phyloP scores from a whole-genome alignment of 1,139 yeast genomes.

The Starmera stellimalicola region DNA sequence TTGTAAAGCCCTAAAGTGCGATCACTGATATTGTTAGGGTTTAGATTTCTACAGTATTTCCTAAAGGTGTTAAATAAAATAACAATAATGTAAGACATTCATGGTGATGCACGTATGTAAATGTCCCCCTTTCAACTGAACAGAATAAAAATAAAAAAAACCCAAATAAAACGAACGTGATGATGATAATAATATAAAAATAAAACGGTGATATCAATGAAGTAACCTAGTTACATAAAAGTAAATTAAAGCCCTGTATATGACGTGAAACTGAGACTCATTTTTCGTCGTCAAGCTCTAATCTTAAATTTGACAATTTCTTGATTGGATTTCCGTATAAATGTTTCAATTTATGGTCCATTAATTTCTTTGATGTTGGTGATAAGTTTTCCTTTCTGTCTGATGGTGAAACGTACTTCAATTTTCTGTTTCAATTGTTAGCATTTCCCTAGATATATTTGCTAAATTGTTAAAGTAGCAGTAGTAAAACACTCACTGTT shows the following conservation, averaged over 20 bases:
- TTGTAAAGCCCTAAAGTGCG: background rate
- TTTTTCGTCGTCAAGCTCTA: conserved; percentile 9
- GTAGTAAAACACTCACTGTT: conserved; percentile 14
- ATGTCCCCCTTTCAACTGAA: background rate
- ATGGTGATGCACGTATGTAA: no score
- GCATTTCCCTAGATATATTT: background rate
- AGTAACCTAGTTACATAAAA: no score
- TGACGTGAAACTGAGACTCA: no score
- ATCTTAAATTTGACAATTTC: conserved; percentile 17
- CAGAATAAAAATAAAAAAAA: background rate
- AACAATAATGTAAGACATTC: no score
- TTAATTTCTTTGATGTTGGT: conserved; percentile 19
- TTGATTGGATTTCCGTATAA: conserved; percentile 16
- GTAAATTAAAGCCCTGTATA: no score
- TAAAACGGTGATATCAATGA: no score
- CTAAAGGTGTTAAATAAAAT: no score
- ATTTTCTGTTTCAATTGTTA: conserved; percentile 12
- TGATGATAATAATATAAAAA: no score
- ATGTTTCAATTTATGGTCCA: conserved; percentile 18
- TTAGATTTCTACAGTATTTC: no score
- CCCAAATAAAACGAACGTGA: background rate
- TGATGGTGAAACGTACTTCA: conserved; percentile 20
- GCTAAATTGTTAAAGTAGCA: no score
- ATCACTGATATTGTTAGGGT: no score
- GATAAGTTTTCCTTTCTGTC: conserved; percentile 19